Base-by-base conservation (phyloP, 73 alveolate species). In the Stentor coeruleus region DNA sequence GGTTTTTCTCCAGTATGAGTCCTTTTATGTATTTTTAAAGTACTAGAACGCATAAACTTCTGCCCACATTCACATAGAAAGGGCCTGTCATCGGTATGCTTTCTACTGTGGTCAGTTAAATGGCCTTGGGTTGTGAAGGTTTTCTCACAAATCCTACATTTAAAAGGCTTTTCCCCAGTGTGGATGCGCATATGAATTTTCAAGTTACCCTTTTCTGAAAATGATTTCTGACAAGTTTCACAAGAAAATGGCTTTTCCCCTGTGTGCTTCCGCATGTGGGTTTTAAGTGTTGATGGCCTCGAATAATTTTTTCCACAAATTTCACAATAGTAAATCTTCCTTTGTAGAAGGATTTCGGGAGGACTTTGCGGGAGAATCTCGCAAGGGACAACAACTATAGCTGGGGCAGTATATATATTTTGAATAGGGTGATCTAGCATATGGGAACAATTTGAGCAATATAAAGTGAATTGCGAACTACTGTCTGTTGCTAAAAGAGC, bases 241-340 rank as follows among this genome's bases (percentile, higher is more conserved):
- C 96, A 91, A 3, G 85, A 90, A 85, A 91, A 91, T n/a, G 98
- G 98, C 55, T 92, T 93, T 85, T 93, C 98, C 3, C 97, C 97
- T 4, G 98, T 91, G 82, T 93, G 98, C 38, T 85, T 93, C 39
- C 97, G 77, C 76, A 89, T 39, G 88, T 93, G 98, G 3, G 97
- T 93, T 77, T 94, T 92, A 74, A 94, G 81, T 11, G 20, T 11
- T 49, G 66, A 49, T 20, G 6, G 66, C 6, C 66, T 6, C 28
- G 66, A 11, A 20, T 11, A 49, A 49, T 49, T 49, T 49, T 49
- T 49, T 49, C 20, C 66, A 49, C 66, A 49, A 49, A 11, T 20
- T 6, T 11, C 28, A 49, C 66, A 49, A 49, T 20, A 11, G 66
- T 11, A 49, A 20, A 49, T 49, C 20, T 49, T 49, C 20, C 20